A percentile compares a stretch with the other conserved stretches of the same genome.
Conservation (phyloP, 2,329 filamentous ascomycete species). For the Westerdykella ornata region DNA sequence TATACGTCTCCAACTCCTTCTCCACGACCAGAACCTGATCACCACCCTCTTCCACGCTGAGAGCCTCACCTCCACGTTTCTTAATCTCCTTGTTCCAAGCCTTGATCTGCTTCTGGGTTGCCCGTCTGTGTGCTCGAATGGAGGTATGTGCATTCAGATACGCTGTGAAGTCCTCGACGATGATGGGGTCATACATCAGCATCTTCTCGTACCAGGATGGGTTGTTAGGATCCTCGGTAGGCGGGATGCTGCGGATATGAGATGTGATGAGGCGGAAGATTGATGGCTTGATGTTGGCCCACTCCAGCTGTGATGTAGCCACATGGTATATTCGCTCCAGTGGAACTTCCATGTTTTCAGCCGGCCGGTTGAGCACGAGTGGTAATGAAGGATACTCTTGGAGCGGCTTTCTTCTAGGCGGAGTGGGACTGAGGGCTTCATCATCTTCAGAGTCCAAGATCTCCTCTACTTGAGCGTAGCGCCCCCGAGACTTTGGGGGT, state of each 20-base stretch:
- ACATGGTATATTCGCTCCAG: constrained; percentile 11
- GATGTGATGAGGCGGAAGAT: constrained; percentile 46
- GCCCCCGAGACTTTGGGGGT: constrained; percentile 11
- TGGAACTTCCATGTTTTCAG: background rate
- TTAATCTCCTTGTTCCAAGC: constrained; percentile 22
- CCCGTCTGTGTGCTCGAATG: constrained; percentile 19
- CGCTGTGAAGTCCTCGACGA: constrained; percentile 73
- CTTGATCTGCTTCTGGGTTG: constrained; percentile 27
- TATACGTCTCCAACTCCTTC: constrained; percentile 30
- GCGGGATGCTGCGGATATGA: constrained; percentile 42
- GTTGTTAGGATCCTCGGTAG: constrained; percentile 33
- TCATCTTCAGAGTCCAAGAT: constrained; percentile 39
- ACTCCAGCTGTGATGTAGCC: constrained; percentile 18
- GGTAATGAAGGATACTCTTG: constrained; percentile 14
- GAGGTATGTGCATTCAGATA: constrained; percentile 62
- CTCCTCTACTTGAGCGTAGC: constrained; percentile 34
- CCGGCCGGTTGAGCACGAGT: constrained; percentile 4
- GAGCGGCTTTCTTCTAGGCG: constrained; percentile 22
- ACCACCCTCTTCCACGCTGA: constrained; percentile 9
- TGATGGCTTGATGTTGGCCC: constrained; percentile 27
- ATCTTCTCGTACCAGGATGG: constrained; percentile 88
- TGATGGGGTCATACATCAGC: constrained; percentile 82
- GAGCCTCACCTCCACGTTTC: constrained; percentile 7
- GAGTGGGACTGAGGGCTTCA: constrained; percentile 28
- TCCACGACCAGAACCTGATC: constrained; percentile 18